phyloP scores from a whole-genome alignment of 1,284 basidiomycete species.

The Amylostereum chailletii region DNA sequence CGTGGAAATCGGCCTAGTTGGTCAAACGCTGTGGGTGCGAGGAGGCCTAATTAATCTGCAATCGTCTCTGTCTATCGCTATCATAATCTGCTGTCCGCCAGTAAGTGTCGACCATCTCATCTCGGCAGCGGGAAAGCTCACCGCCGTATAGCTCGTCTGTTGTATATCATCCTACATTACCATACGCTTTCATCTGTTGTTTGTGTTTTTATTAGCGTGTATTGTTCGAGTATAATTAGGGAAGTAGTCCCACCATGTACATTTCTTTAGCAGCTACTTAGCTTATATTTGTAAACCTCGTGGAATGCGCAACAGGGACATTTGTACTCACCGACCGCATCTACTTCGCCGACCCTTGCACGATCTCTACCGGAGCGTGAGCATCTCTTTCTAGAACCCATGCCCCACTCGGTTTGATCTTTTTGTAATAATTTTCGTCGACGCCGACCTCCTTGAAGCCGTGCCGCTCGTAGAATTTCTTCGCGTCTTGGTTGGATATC shows the following conservation, averaged over 20 bases:
- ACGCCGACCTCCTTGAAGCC: slow-evolving; percentile 61
- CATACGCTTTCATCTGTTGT: neutral
- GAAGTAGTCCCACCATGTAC: neutral
- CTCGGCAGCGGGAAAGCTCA: neutral
- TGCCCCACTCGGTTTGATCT: slow-evolving; percentile 67
- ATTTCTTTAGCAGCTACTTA: no score
- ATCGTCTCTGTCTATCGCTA: no score
- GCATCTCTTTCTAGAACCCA: slow-evolving; percentile 66
- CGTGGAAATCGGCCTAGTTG: slow-evolving; percentile 32
- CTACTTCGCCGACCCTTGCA: neutral
- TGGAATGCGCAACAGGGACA: slow-evolving; percentile 3
- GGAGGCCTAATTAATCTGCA: slow-evolving; percentile 35
- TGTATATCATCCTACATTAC: neutral
- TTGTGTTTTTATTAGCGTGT: neutral
- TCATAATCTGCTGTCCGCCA: slow-evolving; percentile 12
- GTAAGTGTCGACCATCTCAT: neutral
- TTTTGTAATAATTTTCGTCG: slow-evolving; percentile 74
- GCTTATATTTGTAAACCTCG: slow-evolving; percentile 7
- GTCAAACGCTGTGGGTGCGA: slow-evolving; percentile 70
- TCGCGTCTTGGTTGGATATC: slow-evolving; percentile 61
- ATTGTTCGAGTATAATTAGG: neutral
- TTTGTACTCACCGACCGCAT: slow-evolving; percentile 4
- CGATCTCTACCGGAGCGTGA: slow-evolving; percentile 2
- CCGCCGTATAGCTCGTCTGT: neutral
- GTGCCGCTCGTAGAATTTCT: slow-evolving; percentile 69